phyloP scores from a whole-genome alignment of 495 filamentous ascomycete species.

The Aspergillus diversus region DNA sequence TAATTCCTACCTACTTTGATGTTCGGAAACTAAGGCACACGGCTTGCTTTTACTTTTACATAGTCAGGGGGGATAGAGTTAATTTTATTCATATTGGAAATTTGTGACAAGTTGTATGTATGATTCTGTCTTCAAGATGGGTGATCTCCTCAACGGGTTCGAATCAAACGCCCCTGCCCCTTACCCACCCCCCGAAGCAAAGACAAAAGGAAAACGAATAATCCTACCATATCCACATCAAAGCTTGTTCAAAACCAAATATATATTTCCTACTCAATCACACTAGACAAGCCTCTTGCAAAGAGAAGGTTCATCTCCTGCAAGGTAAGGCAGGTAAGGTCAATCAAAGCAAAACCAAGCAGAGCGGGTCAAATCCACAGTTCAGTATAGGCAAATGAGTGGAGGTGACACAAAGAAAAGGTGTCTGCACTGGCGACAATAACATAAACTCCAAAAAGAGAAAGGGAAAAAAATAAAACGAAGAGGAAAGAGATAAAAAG shows the following conservation, averaged over 20 bases:
- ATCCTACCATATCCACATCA: not conserved
- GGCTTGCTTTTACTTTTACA: too few species aligned
- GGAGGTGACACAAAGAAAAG: conserved; percentile 21
- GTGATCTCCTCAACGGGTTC: too few species aligned
- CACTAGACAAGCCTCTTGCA: conserved; percentile 15
- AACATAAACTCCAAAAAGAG: conserved; percentile 27
- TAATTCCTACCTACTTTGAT: not conserved
- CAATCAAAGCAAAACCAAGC: conserved; percentile 6
- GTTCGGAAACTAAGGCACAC: too few species aligned
- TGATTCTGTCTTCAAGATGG: too few species aligned
- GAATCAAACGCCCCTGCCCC: too few species aligned
- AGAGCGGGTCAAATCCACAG: conserved; percentile 22
- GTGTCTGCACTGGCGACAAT: conserved; percentile 14
- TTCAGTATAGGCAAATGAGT: conserved; percentile 23
- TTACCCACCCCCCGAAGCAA: too few species aligned
- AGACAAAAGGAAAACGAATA: too few species aligned
- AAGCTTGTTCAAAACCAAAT: conserved; percentile 14
- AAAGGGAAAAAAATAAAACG: conserved; percentile 8
- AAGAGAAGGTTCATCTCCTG: conserved; percentile 7
- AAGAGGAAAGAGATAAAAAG: conserved; percentile 9
- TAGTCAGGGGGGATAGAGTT: too few species aligned
- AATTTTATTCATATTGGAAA: too few species aligned
- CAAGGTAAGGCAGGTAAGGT: conserved; percentile 8
- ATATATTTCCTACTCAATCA: conserved; percentile 27
- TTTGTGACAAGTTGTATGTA: too few species aligned